Percentiles rank a stretch among this genome's conserved stretches.
phyloP scores from a whole-genome alignment of 2,329 filamentous ascomycete species.

The Alternaria burnsii region DNA sequence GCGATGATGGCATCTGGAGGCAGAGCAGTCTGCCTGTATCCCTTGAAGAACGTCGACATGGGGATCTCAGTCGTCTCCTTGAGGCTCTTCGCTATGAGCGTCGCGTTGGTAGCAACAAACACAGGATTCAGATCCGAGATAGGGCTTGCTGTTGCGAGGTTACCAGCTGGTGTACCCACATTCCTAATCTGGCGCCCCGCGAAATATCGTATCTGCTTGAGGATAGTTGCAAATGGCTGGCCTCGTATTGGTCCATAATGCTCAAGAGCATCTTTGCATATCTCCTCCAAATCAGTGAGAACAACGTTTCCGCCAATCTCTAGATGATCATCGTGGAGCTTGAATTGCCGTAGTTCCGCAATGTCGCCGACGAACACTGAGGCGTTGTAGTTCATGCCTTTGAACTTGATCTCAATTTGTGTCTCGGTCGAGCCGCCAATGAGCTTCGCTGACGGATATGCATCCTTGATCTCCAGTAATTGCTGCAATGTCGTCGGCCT shows the following conservation, averaged over 20 bases:
- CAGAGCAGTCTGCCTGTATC: conserved; percentile 86
- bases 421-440: conserved; percentile 97
- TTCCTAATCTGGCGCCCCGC: conserved; percentile 95
- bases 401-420: conserved; percentile 98
- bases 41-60: conserved; percentile 91
- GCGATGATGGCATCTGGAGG: conserved; percentile 84
- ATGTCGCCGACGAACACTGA: conserved; percentile 96
- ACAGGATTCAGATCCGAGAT: conserved; percentile 97
- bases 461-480: conserved; percentile 88
- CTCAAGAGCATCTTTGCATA: conserved; percentile 79
- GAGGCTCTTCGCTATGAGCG: conserved; percentile 80
- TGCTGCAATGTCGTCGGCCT: conserved; percentile 87
- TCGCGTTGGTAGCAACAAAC: conserved; percentile 84
- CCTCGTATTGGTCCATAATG: conserved; percentile 76
- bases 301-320: conserved; percentile 94
- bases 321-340: conserved; percentile 80
- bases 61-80: conserved; percentile 81
- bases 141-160: conserved; percentile 90
- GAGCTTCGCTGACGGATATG: conserved; percentile 85
- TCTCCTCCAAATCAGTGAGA: conserved; percentile 87
- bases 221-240: conserved; percentile 88
- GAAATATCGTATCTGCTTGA: conserved; percentile 95
- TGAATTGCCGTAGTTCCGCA: conserved; percentile 82
- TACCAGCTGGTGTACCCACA: conserved; percentile 95
- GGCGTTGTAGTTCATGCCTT: conserved; percentile 86